Conservation (phyloP, 805 yeast species). For the Spencermartinsiella europaea region DNA sequence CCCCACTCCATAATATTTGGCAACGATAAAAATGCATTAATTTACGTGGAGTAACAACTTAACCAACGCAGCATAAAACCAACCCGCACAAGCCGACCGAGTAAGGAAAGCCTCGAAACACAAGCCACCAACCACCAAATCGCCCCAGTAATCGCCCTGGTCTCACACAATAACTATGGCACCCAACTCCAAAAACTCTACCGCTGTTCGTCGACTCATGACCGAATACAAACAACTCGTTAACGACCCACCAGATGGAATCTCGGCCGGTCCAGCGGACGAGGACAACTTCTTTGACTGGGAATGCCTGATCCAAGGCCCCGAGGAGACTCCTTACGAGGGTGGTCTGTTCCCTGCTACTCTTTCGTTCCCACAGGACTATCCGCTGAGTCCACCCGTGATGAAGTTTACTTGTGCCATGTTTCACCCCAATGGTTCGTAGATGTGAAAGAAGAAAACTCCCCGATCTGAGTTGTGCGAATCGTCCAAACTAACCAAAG, state of each 20-base stretch:
- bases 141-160: too few relatives aligned
- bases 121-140: too few relatives aligned
- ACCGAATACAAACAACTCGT: conserved; percentile 85
- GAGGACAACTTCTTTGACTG: conserved; percentile 71
- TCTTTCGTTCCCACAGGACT: conserved; percentile 67
- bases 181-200: conserved; percentile 27
- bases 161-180: conserved; percentile 3
- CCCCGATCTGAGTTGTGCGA: too few relatives aligned
- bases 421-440: conserved; percentile 73
- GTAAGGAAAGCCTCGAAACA: too few relatives aligned
- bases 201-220: conserved; percentile 82
- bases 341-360: conserved; percentile 82
- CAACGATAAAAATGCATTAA: too few relatives aligned
- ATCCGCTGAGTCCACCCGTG: conserved; percentile 78
- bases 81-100: too few relatives aligned
- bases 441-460: too few relatives aligned
- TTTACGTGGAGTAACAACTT: too few relatives aligned
- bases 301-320: conserved; percentile 84
- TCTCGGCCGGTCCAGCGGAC: conserved; percentile 82
- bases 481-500: too few relatives aligned
- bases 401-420: conserved; percentile 74
- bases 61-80: too few relatives aligned
- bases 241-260: conserved; percentile 89
- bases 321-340: conserved; percentile 77
- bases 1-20: too few relatives aligned